phyloP scores from a whole-genome alignment of 495 filamentous ascomycete species.

The Aspergillus indologenus region DNA sequence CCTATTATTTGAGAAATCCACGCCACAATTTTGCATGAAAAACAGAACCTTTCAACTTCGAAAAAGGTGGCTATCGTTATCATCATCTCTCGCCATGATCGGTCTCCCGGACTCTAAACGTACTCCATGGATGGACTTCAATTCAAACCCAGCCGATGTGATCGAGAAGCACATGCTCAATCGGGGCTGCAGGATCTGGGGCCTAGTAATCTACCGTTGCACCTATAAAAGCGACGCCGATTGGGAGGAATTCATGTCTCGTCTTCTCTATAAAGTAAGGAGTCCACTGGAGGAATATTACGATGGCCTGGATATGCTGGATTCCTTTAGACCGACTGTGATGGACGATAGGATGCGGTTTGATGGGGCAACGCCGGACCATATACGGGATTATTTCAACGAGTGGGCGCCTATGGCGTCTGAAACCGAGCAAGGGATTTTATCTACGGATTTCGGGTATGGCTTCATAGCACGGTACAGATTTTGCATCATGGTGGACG shows the following conservation, averaged over 20 bases:
- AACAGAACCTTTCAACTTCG: no score
- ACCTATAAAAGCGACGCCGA: constrained; percentile 30
- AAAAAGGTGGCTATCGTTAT: no score
- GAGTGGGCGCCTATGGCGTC: constrained; percentile 21
- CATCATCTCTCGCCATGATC: no score
- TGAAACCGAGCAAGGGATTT: neutral
- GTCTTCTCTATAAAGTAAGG: constrained; percentile 13
- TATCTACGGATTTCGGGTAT: constrained; percentile 14
- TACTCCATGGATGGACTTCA: neutral
- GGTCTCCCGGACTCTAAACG: neutral
- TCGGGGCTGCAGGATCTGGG: constrained; percentile 24
- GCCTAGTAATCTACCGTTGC: constrained; percentile 33
- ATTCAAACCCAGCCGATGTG: constrained; percentile 19
- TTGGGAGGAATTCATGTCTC: constrained; percentile 28
- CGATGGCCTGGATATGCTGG: constrained; percentile 30
- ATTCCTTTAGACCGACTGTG: constrained; percentile 26
- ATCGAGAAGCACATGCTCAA: constrained; percentile 22
- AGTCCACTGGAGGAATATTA: constrained; percentile 17
- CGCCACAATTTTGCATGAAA: no score
- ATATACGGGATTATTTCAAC: constrained; percentile 29
- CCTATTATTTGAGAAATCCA: no score
- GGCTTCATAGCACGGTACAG: constrained; percentile 20
- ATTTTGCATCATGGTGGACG: constrained; percentile 27
- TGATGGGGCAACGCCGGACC: constrained; percentile 22
- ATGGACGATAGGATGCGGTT: constrained; percentile 30